Evolutionary conservation across 2,329 filamentous ascomycete species (phyloP), one percentile per base, ranked within the genome.

Genomic region (Dothistroma septosporum): DNA sequence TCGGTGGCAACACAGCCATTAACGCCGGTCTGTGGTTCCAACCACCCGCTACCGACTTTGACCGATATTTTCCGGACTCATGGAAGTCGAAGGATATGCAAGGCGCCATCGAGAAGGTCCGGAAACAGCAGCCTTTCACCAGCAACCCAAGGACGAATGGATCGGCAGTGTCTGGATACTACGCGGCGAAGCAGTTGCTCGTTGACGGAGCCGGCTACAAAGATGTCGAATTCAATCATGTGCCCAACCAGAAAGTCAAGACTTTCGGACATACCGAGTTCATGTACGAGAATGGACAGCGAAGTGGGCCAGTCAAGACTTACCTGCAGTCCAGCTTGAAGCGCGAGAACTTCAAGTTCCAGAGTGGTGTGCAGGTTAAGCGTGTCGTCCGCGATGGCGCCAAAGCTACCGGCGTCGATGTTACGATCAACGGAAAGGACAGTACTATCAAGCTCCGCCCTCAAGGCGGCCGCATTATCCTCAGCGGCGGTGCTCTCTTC

Each of bases 371-470:
- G 22, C 61, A 63, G 33, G 64, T 66, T 53, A 64, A 65, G 50
- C 74, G 77, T 9, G 74, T 83, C n/a, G 71, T 77, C 16, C 83
- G 85, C 24, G 81, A 77, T 37, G 82, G 85, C 8, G 75, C 82
- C 35, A 82, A 86, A 60, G 82, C 85, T 49, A 76, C 88, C 53
- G 69, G 83, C 64, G 71, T 78, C 50, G 76, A 79, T 9, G 76
- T 77, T 11, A 79, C 80, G 35, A 77, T 80, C 4, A 87, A 87
- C 74, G 84, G 81, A 53, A 76, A 89, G 53, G 88, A 84, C 64
- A 86, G 87, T 57, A 87, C 86, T 71, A 75, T 91, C 72, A 77
- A 78, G 35, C 88, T 87, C 64, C 19, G 31, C 35, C 85, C 88
- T 37, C 82, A 85, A 1, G 85, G 82, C 16, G 71, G 73, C n/a